phyloP scores from a whole-genome alignment of 192 early-diverging fungal genomes.

The Jimgerdemannia flammicorona region DNA sequence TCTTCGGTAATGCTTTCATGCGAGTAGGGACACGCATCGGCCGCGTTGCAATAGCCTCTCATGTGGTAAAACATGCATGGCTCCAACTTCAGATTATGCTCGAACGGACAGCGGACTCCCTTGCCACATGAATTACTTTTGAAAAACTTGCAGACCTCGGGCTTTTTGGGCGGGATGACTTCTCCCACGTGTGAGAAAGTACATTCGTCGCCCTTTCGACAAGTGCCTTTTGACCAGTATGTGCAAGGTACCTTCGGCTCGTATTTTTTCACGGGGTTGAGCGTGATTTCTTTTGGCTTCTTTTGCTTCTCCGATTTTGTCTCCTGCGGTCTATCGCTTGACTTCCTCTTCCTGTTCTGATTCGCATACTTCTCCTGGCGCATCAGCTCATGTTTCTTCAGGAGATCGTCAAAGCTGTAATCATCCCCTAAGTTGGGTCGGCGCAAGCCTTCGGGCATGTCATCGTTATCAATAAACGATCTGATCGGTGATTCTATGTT shows the following conservation, averaged over 20 bases:
- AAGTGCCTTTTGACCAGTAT: background rate
- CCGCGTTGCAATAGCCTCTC: constrained; percentile 30
- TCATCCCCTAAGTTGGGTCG: background rate
- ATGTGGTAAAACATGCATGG: constrained; percentile 35
- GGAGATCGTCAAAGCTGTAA: background rate
- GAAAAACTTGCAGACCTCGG: constrained; percentile 14
- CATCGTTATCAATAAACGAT: background rate
- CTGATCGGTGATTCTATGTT: too few relatives aligned
- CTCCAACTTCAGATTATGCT: constrained; percentile 23
- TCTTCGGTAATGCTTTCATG: constrained; percentile 13
- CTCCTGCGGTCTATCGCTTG: background rate
- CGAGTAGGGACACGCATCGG: constrained; percentile 28
- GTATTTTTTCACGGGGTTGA: background rate
- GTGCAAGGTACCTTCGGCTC: background rate
- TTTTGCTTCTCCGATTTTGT: background rate
- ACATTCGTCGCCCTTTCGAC: background rate
- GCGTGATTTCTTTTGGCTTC: background rate
- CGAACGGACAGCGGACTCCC: constrained; percentile 10
- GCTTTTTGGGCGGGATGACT: background rate
- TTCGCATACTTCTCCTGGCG: too few relatives aligned
- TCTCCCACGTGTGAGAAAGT: background rate
- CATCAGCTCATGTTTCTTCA: background rate
- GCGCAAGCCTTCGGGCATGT: background rate
- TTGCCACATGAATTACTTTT: constrained; percentile 17
- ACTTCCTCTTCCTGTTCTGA: background rate